Evolutionary conservation across 1,284 basidiomycete species (phyloP).

Genomic region (Schizopora paradoxa): DNA sequence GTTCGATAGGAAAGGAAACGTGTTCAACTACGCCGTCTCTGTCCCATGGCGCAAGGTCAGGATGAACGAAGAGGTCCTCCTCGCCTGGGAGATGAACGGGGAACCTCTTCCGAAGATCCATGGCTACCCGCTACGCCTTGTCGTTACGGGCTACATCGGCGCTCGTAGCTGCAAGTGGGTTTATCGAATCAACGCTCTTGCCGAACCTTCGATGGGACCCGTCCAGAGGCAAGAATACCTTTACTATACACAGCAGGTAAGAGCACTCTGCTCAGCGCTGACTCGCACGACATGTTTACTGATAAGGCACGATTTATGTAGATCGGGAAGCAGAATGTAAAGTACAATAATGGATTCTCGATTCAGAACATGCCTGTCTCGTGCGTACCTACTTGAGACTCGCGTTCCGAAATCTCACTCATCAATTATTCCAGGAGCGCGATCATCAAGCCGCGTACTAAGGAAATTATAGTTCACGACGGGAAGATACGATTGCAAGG

Average conservation of each 20-base stretch:
- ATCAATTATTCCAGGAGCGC: slow-evolving; percentile 36
- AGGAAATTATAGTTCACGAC: slow-evolving; percentile 44
- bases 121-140: slow-evolving; percentile 48
- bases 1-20: slow-evolving; percentile 37
- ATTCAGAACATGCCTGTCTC: slow-evolving; percentile 56
- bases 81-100: slow-evolving; percentile 59
- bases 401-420: neutral
- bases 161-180: slow-evolving; percentile 56
- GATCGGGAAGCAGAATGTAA: slow-evolving; percentile 49
- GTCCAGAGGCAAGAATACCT: slow-evolving; percentile 51
- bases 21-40: slow-evolving; percentile 52
- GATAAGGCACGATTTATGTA: slow-evolving; percentile 18
- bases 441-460: slow-evolving; percentile 41
- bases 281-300: neutral
- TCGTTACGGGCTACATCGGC: slow-evolving; percentile 55
- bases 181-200: slow-evolving; percentile 46
- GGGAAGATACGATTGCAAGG: slow-evolving; percentile 42
- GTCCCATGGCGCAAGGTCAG: slow-evolving; percentile 49
- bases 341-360: slow-evolving; percentile 47
- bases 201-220: slow-evolving; percentile 44
- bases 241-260: slow-evolving; percentile 42
- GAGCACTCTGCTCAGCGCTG: slow-evolving; percentile 1
- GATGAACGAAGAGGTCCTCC: slow-evolving; percentile 45
- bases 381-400: slow-evolving; percentile 29
- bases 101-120: slow-evolving; percentile 48